Base-by-base conservation (phyloP, 2,329 filamentous ascomycete species). In the Thermoascus crustaceus region DNA sequence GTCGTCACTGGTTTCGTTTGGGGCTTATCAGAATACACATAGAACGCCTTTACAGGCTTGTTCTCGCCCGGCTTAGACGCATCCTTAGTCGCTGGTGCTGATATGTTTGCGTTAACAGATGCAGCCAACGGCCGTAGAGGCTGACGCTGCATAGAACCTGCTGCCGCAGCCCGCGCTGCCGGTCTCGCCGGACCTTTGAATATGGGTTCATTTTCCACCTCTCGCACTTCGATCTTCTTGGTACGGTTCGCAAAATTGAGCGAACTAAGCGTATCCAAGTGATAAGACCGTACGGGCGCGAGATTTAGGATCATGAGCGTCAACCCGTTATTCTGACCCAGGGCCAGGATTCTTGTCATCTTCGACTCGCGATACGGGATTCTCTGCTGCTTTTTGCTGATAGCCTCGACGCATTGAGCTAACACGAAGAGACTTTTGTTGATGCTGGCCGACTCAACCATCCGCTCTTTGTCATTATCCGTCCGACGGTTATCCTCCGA, bases 281-380 rank as follows among this genome's bases (percentile, higher is more conserved):
- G 89, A 55, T 94, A 96, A 48, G 85, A 87, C 43, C 85, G 78
- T n/a, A 93, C 73, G 0, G 91, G 88, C 0, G 89, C 85, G 2
- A 96, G 74, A 53, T 96, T 96, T 23, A 96, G 71, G 39, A 96
- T 91, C 91, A 96, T 96, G 54, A 96, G 76, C 0, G 88, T 95
- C 47, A 94, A 78, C 33, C 91, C 89, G 45, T 94, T 86, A 64
- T 96, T 95, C 64, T 95, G 89, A 2, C 89, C 89, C 6, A 96
- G 66, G 0, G 84, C 89, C 17, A 96, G 64, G 37, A 96, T 95
- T 30, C 89, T 76, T 1, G 91, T 96, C 89, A 96, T 95, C 68
- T 96, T 95, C 35, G 84, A 91, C 57, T 95, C 89, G 38, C 89
- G 75, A 58, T 94, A 96, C 0, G 91, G 89, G 52, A 96, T 89